Percentiles rank a stretch among this genome's conserved stretches.
Conservation (phyloP, 257 asterid species). For the Solanum virginianum region DNA sequence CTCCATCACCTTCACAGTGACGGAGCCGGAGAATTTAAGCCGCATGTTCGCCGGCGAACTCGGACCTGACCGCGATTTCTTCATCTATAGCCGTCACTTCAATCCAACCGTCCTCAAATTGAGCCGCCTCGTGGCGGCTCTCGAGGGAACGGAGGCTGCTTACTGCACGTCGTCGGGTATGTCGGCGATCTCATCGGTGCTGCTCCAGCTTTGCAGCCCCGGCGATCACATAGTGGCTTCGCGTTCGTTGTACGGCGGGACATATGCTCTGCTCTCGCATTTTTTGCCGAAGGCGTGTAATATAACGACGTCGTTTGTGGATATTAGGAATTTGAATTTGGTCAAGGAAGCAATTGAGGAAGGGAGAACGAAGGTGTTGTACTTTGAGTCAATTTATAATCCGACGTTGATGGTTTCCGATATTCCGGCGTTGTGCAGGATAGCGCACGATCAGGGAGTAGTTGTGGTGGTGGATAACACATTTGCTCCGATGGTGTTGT, state of each 20-base stretch:
- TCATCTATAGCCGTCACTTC: slow-evolving; percentile 93
- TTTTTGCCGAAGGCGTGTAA: slow-evolving; percentile 67
- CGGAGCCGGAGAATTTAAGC: slow-evolving; percentile 86
- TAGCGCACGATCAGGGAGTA: slow-evolving; percentile 70
- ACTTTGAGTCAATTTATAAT: slow-evolving; percentile 63
- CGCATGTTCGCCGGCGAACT: slow-evolving; percentile 89
- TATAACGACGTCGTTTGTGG: slow-evolving; percentile 78
- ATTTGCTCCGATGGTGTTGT: slow-evolving; percentile 78
- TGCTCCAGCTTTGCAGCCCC: not conserved
- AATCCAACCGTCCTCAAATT: slow-evolving; percentile 88
- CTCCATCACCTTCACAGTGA: slow-evolving; percentile 94
- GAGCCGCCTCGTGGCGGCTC: slow-evolving; percentile 45
- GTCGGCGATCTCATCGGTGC: not conserved
- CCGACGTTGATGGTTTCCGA: slow-evolving; percentile 72
- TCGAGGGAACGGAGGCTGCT: not conserved
- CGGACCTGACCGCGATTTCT: slow-evolving; percentile 79
- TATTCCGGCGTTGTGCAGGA: slow-evolving; percentile 64
- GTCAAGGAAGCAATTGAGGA: slow-evolving; percentile 44
- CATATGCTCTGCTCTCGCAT: slow-evolving; percentile 68
- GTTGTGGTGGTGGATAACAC: slow-evolving; percentile 79
- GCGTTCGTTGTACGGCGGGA: slow-evolving; percentile 70
- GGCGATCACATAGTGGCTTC: slow-evolving; percentile 72
- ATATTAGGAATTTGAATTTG: slow-evolving; percentile 34
- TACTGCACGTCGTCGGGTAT: not conserved
- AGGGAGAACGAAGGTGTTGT: slow-evolving; percentile 64